phyloP scores from a whole-genome alignment of 1,284 basidiomycete genomes.

The Lentinus polychrous region DNA sequence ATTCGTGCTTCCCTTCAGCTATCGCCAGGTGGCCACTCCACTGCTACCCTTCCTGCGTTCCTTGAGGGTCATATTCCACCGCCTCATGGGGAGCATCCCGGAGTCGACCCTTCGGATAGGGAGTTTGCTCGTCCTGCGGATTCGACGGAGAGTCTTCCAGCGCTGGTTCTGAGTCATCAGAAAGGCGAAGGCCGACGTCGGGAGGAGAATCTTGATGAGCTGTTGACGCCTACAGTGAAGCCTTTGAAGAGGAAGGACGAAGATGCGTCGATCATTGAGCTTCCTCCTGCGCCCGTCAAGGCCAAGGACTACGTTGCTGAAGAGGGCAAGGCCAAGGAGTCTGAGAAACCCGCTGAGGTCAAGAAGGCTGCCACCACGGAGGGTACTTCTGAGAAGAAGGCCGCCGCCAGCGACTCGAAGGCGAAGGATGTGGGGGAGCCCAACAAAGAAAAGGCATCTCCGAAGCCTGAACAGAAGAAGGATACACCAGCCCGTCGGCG shows the following conservation, averaged over 20 bases:
- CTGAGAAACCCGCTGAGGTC: slow-evolving; percentile 10
- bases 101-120: slow-evolving; percentile 56
- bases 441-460: background rate
- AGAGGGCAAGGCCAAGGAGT: slow-evolving; percentile 6
- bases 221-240: slow-evolving; percentile 15
- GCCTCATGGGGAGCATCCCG: slow-evolving; percentile 18
- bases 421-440: too few relatives aligned
- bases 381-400: background rate
- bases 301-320: slow-evolving; percentile 17
- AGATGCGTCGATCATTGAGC: background rate
- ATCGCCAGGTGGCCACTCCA: slow-evolving; percentile 20
- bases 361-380: slow-evolving; percentile 1
- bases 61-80: slow-evolving; percentile 15
- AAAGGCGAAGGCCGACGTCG: slow-evolving; percentile 2
- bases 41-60: slow-evolving; percentile 28
- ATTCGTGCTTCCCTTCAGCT: slow-evolving; percentile 18
- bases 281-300: slow-evolving; percentile 14
- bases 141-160: slow-evolving; percentile 60
- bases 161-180: slow-evolving; percentile 13
- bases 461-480: slow-evolving; percentile 22
- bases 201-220: slow-evolving; percentile 8
- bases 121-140: slow-evolving; percentile 63
- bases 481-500: slow-evolving; percentile 33
- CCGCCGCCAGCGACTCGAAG: background rate
- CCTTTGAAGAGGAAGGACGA: slow-evolving; percentile 3